Evolutionary conservation across 345 rosid genomes (phyloP).

Genomic region (Sisymbrium altissimum): DNA sequence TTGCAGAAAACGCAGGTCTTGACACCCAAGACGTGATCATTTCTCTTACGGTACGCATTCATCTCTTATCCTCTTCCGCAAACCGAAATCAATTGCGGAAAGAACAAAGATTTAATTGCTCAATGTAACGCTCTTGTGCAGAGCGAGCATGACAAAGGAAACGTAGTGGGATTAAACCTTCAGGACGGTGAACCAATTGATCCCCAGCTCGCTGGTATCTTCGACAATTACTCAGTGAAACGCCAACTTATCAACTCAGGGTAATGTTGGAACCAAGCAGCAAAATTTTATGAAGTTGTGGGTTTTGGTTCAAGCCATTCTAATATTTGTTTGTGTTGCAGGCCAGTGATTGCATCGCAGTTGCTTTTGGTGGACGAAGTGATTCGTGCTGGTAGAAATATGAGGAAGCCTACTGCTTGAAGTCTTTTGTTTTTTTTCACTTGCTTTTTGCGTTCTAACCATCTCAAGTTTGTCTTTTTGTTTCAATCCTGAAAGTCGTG

Average conservation of each 20-base stretch:
- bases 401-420: conserved; percentile 82
- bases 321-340: conserved; percentile 34
- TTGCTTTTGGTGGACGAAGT: conserved; percentile 97
- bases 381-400: conserved; percentile 96
- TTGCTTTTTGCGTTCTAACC: background rate
- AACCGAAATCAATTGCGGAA: background rate
- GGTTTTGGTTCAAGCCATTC: background rate
- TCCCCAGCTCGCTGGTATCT: conserved; percentile 90
- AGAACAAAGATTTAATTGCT: background rate
- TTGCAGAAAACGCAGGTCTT: conserved; percentile 95
- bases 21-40: conserved; percentile 97
- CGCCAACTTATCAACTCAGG: conserved; percentile 95
- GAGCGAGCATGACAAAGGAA: conserved; percentile 96
- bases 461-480: background rate
- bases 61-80: background rate
- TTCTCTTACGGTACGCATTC: conserved; percentile 59
- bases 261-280: conserved; percentile 40
- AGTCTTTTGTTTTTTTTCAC: background rate
- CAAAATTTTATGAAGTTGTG: background rate
- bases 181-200: conserved; percentile 87
- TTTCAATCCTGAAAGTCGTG: background rate
- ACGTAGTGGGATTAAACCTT: conserved; percentile 75
- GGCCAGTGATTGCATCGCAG: conserved; percentile 95
- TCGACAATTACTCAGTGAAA: conserved; percentile 93
- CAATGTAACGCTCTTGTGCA: conserved; percentile 29